These are phyloP conservation scores for Solanum aculeatissimum DNA, from an alignment of 305 asterid species.

Conservation along the genomic window DNA sequence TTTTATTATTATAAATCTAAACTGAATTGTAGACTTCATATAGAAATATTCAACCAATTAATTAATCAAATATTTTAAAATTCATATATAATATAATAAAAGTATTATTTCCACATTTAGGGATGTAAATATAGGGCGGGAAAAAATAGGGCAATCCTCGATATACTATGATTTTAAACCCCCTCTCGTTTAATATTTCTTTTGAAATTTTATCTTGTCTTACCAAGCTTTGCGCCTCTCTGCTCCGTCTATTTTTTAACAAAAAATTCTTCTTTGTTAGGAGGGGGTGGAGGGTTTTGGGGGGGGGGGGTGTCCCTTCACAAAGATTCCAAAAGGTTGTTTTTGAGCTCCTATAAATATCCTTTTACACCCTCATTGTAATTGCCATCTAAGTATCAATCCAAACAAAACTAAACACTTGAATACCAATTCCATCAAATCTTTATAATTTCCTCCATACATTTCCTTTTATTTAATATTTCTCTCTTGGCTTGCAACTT, in stretches of 20 bases:
- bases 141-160: neutral
- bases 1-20: neutral
- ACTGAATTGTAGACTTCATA: neutral
- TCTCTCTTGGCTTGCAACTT: neutral
- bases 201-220: neutral
- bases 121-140: neutral
- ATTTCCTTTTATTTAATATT: neutral
- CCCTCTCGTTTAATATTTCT: neutral
- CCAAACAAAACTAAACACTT: neutral
- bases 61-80: neutral
- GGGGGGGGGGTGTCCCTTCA: slow-evolving; percentile 1
- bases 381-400: neutral
- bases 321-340: slow-evolving; percentile 12
- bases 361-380: slow-evolving; percentile 4
- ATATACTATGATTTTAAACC: neutral
- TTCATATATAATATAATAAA: neutral
- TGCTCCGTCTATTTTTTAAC: neutral
- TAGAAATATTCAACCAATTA: neutral
- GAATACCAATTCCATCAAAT: neutral
- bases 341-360: slow-evolving; percentile 31
- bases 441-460: neutral
- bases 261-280: neutral
- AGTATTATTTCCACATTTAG: neutral
- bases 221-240: neutral
- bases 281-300: neutral